These are phyloP conservation scores for Hippophae tibetana DNA, from an alignment of 306 rosid genomes.

Conservation along the genomic window DNA sequence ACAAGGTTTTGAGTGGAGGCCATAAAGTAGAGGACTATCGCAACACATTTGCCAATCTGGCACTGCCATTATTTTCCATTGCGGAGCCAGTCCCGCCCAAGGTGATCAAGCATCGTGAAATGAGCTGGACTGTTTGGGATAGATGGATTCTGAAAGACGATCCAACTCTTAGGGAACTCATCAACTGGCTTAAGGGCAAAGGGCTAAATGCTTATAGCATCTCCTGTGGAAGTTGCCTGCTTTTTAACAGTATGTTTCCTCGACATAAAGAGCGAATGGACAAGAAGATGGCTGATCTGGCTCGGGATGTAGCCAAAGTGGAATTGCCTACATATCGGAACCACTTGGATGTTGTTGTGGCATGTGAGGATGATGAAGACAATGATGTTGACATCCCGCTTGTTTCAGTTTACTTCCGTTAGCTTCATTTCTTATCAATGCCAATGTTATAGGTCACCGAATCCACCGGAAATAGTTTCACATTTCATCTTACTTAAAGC, in stretches of 20 bases:
- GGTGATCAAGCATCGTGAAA: slow-evolving; percentile 22
- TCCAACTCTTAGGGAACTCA: slow-evolving; percentile 24
- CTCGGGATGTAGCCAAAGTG: slow-evolving; percentile 25
- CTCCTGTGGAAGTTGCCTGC: slow-evolving; percentile 30
- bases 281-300: slow-evolving; percentile 24
- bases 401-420: slow-evolving; percentile 25
- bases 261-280: slow-evolving; percentile 28
- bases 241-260: slow-evolving; percentile 26
- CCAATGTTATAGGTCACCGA: no score
- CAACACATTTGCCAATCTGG: slow-evolving; percentile 28
- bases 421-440: slow-evolving; percentile 1
- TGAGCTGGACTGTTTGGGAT: slow-evolving; percentile 34
- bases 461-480: no score
- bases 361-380: slow-evolving; percentile 27
- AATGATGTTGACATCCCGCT: slow-evolving; percentile 27
- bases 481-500: no score
- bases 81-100: slow-evolving; percentile 36
- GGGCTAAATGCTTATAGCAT: slow-evolving; percentile 25
- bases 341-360: slow-evolving; percentile 27
- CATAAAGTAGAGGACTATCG: slow-evolving; percentile 28
- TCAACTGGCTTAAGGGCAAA: slow-evolving; percentile 23
- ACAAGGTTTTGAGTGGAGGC: slow-evolving; percentile 26
- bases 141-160: slow-evolving; percentile 24
- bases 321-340: slow-evolving; percentile 18
- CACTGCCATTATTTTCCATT: slow-evolving; percentile 29